A percentile compares a stretch with the other conserved stretches of the same genome.
Conservation (phyloP, 106 monocot species). For the Phalaenopsis aphrodite region DNA sequence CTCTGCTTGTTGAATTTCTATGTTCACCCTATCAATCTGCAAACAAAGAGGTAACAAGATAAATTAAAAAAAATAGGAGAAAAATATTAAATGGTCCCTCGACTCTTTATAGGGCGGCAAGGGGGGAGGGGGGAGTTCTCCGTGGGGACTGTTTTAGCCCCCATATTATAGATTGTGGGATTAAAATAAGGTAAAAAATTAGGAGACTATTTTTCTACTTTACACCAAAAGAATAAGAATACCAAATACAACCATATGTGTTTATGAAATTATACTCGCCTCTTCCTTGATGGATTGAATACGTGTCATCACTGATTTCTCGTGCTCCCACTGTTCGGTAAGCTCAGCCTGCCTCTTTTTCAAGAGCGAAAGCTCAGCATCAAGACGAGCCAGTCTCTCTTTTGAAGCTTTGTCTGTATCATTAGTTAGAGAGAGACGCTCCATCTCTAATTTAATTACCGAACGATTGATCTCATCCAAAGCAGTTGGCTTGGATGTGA, state of each 20-base stretch:
- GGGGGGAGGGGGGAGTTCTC: no score
- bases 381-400: conserved; percentile 79
- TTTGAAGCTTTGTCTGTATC: conserved; percentile 95
- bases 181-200: no score
- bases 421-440: conserved; percentile 83
- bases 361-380: conserved; percentile 62
- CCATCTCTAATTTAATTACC: conserved; percentile 97
- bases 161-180: no score
- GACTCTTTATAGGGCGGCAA: no score
- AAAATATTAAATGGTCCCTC: no score
- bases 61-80: background rate
- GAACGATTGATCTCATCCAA: conserved; percentile 96
- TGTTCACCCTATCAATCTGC: conserved; percentile 97
- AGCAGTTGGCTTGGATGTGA: conserved; percentile 93
- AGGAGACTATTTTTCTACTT: no score
- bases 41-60: background rate
- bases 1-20: conserved; percentile 96
- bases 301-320: conserved; percentile 86
- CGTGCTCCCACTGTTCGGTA: conserved; percentile 93
- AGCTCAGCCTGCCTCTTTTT: conserved; percentile 82
- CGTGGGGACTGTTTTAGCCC: no score
- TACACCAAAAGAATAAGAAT: background rate
- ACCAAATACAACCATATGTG: background rate
- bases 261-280: conserved; percentile 25
- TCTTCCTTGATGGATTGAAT: conserved; percentile 98